Conservation (phyloP, 805 yeast species). For the Candida fluviatilis region DNA sequence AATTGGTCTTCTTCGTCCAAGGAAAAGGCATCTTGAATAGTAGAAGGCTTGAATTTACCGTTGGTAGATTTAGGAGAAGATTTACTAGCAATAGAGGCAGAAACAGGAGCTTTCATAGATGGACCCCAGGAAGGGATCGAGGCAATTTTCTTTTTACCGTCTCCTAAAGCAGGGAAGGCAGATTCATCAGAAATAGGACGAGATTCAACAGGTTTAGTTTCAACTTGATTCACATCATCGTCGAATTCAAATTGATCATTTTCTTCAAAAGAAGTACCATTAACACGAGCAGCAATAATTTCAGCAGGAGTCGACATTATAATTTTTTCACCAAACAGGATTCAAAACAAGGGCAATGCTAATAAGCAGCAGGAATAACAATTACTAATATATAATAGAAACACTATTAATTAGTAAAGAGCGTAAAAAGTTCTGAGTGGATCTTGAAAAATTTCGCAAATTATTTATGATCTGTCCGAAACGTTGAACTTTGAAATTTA, state of each 20-base stretch:
- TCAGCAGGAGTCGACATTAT: conserved; percentile 45
- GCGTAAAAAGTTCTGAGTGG: too few relatives aligned
- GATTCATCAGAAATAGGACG: conserved; percentile 48
- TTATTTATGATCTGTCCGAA: too few relatives aligned
- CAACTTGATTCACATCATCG: conserved; percentile 9
- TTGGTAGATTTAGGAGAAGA: conserved; percentile 10
- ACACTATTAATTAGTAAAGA: too few relatives aligned
- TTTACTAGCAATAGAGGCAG: conserved; percentile 13
- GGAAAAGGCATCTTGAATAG: conserved; percentile 75
- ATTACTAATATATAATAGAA: too few relatives aligned
- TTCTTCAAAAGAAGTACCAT: conserved; percentile 7
- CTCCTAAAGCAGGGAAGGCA: conserved; percentile 67
- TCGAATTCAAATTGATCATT: conserved; percentile 7
- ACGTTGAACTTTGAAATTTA: too few relatives aligned
- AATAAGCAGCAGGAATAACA: conserved; percentile 16
- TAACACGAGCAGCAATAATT: conserved; percentile 43
- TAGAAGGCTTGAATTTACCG: conserved; percentile 45
- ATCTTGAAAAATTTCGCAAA: too few relatives aligned
- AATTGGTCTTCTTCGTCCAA: conserved; percentile 67
- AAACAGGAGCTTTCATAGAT: conserved; percentile 19
- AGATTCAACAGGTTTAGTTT: conserved; percentile 16
- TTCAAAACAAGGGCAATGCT: conserved; percentile 17
- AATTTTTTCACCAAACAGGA: conserved; percentile 7
- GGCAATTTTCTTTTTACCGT: conserved; percentile 18
- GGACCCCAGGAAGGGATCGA: conserved; percentile 34